These are phyloP conservation scores for Choanephora cucurbitarum DNA, from an alignment of 371 early-diverging fungal species.

Conservation along the genomic window DNA sequence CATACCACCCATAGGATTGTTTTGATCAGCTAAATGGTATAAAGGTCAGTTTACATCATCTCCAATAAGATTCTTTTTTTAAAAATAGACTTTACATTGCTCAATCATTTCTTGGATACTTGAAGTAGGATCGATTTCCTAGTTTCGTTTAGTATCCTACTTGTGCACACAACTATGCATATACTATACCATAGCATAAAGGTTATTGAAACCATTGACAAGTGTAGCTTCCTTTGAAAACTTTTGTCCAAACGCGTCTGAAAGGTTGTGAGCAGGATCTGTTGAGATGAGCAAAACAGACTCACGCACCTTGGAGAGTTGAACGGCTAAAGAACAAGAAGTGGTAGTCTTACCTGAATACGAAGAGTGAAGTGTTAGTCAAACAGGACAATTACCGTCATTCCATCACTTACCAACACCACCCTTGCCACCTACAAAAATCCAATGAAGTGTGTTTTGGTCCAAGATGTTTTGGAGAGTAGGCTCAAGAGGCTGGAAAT, in stretches of 20 bases:
- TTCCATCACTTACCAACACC: constrained; percentile 86
- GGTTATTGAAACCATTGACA: constrained; percentile 92
- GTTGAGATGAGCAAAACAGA: constrained; percentile 97
- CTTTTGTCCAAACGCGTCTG: constrained; percentile 98
- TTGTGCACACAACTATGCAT: too few species aligned
- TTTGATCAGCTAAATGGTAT: constrained; percentile 60
- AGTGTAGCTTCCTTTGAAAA: constrained; percentile 95
- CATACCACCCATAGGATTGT: constrained; percentile 82
- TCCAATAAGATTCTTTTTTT: too few species aligned
- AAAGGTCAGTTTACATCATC: too few species aligned
- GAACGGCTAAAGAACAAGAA: constrained; percentile 87
- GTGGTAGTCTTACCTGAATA: constrained; percentile 69
- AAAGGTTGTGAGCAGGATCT: constrained; percentile 98
- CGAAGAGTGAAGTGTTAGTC: neutral
- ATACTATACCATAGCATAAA: constrained; percentile 97
- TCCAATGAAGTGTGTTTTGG: constrained; percentile 94
- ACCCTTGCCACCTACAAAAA: constrained; percentile 99
- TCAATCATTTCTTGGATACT: constrained; percentile 97
- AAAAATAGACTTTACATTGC: too few species aligned
- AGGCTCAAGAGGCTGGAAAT: constrained; percentile 72
- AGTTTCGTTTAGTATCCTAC: too few species aligned
- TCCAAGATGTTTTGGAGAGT: constrained; percentile 94
- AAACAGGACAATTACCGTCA: constrained; percentile 29
- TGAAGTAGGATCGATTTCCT: constrained; percentile 98
- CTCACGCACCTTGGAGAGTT: constrained; percentile 89